Base-by-base conservation (phyloP, 2,329 filamentous ascomycete species). In the Arthrobotrys sphaeroides region DNA sequence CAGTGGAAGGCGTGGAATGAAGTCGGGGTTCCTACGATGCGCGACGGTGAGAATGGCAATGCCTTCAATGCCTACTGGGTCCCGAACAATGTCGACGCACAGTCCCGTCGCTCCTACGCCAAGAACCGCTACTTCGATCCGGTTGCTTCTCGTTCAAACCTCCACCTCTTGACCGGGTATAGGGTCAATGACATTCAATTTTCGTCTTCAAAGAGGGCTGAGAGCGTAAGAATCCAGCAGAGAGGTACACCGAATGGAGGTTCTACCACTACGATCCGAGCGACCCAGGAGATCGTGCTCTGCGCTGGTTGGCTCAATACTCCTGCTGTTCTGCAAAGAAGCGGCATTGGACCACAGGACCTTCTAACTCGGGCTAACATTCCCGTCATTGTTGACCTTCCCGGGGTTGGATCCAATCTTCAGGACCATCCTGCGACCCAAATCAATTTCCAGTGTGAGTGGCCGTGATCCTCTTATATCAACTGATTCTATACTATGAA, bases 391-490 rank as follows among this genome's bases (percentile, higher is more conserved):
- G 80, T 83, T 0, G 82, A 87, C 55, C 81, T 85, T 0, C 84
- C 86, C 0, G 85, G 83, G 0, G 86, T 87, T 0, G 86, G 86
- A 1, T 80, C 84, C 49, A 85, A 85, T 74, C 81, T 85, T 18
- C 83, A 84, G 31, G 84, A 85, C 51, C 84, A 85, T 45, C 80
- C 81, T 3, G 78, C 79, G 9, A 49, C 61, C 13, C 70, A 68
- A 33, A 74, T 74, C 7, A 74, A 38, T 20, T 74, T 67, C 55
- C 53, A 74, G 43, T 74, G 70, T 74, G 42, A 51, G 70, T 10
- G n/a, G 18, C 18, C 24, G 13, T 13, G 2, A 33, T 16, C 7
- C n/a, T 5, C 16, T 18, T n/a, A 6, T n/a, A n/a, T n/a, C n/a
- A n/a, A n/a, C 10, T 33, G 7, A n/a, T 62, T 10, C 22, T 16